These are phyloP conservation scores for Aureobasidium sp. DNA, from an alignment of 2,329 filamentous ascomycete species.

Conservation along the genomic window DNA sequence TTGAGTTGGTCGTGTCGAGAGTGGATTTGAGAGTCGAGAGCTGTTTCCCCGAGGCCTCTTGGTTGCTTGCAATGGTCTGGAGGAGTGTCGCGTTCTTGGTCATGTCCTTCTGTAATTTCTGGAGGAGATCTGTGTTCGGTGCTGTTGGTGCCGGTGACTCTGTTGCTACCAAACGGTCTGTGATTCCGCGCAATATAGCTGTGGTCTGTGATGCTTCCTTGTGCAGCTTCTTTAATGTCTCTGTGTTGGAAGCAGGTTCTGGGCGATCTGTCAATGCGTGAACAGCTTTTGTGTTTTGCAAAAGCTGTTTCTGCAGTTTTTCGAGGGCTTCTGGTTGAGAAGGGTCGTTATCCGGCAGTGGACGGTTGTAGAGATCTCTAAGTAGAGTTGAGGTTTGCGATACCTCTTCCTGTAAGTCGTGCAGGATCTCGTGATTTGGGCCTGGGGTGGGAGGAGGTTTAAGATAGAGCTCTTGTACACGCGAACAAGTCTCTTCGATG, in stretches of 20 bases:
- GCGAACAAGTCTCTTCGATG: slow-evolving; percentile 1
- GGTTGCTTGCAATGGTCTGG: neutral
- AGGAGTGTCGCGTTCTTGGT: neutral
- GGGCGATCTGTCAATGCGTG: neutral
- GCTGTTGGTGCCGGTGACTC: neutral
- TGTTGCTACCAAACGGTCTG: neutral
- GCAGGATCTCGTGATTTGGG: slow-evolving; percentile 4
- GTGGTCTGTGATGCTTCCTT: slow-evolving; percentile 1
- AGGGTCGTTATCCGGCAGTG: neutral
- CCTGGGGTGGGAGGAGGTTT: slow-evolving; percentile 4
- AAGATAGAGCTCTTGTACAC: neutral
- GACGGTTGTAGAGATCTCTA: neutral
- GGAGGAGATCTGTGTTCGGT: neutral
- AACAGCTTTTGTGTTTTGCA: slow-evolving; percentile 1
- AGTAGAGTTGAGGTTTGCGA: neutral
- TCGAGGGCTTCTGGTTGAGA: neutral
- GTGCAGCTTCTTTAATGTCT: neutral
- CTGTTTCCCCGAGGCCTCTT: neutral
- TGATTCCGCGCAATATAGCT: neutral
- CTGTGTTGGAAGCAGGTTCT: neutral
- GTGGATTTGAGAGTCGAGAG: neutral
- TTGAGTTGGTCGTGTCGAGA: neutral
- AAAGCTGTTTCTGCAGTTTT: neutral
- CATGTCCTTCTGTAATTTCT: neutral
- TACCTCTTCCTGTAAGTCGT: neutral